Evolutionary conservation across 1,284 basidiomycete genomes (phyloP).

Genomic region (Gymnopus androsaceus): DNA sequence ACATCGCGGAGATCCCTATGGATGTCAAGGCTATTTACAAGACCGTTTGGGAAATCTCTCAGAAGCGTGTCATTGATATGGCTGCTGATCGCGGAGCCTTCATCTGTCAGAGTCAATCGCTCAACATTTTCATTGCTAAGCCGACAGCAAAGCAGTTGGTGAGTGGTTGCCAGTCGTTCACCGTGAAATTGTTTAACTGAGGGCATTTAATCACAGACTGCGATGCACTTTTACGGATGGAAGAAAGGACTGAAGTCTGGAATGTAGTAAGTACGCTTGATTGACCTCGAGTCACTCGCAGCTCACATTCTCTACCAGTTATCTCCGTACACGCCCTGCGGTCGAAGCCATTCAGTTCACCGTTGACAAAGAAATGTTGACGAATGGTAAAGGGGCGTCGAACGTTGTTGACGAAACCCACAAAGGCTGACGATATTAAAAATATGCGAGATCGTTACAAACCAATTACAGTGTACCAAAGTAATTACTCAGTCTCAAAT

Average conservation of each 20-base stretch:
- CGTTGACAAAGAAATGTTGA: constrained; percentile 81
- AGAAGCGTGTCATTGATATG: constrained; percentile 97
- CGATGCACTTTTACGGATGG: constrained; percentile 99
- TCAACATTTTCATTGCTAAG: constrained; percentile 93
- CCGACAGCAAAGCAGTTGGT: constrained; percentile 94
- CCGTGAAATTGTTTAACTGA: too few species aligned
- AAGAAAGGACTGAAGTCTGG: constrained; percentile 99
- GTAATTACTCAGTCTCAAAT: too few species aligned
- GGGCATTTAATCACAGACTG: constrained; percentile 32
- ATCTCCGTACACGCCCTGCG: constrained; percentile 92
- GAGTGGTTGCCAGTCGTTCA: constrained; percentile 42
- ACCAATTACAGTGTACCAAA: too few species aligned
- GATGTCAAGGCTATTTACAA: constrained; percentile 96
- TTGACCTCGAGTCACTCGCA: background rate
- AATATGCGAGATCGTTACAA: too few species aligned
- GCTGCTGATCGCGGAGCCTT: constrained; percentile 98
- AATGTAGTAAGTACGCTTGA: constrained; percentile 60
- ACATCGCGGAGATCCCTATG: constrained; percentile 83
- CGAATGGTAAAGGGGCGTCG: constrained; percentile 42
- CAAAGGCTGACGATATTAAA: too few species aligned
- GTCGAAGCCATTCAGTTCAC: constrained; percentile 99
- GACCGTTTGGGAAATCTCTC: constrained; percentile 99
- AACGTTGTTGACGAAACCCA: background rate
- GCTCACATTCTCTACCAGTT: constrained; percentile 34
- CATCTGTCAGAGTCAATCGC: constrained; percentile 91